Conservation (phyloP, 2,329 filamentous ascomycete genomes). For the Ciborinia camelliae region DNA sequence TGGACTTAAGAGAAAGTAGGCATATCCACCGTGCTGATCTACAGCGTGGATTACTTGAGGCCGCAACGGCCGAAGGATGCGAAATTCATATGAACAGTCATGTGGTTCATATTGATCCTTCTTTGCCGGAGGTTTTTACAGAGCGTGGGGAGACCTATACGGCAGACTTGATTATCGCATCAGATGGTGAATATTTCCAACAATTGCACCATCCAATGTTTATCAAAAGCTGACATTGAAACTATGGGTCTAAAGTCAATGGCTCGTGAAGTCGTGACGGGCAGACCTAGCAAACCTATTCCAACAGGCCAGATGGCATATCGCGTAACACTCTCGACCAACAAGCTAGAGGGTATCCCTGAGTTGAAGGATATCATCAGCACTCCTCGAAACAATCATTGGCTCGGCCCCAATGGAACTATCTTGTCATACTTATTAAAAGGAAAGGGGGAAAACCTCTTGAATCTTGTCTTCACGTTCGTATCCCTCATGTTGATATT, state of each 20-base stretch:
- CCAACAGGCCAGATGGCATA: slow-evolving; percentile 45
- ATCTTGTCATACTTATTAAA: slow-evolving; percentile 27
- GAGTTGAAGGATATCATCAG: slow-evolving; percentile 40
- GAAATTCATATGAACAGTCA: neutral
- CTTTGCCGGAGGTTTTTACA: neutral
- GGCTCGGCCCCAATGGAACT: slow-evolving; percentile 37
- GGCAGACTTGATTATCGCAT: neutral
- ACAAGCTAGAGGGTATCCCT: slow-evolving; percentile 41
- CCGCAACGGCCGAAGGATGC: neutral
- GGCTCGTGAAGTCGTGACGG: slow-evolving; percentile 37
- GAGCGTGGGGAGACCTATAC: neutral
- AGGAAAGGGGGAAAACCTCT: neutral
- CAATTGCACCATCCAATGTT: neutral
- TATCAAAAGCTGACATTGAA: neutral
- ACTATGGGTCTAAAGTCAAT: neutral
- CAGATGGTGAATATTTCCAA: neutral
- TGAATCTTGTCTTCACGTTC: slow-evolving; percentile 5
- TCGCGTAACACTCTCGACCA: slow-evolving; percentile 44
- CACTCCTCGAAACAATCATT: slow-evolving; percentile 44
- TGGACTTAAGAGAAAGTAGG: neutral
- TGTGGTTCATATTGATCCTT: slow-evolving; percentile 1
- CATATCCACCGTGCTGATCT: slow-evolving; percentile 4
- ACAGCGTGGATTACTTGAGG: neutral
- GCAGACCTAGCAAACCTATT: slow-evolving; percentile 35
- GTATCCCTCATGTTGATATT: neutral